Base-by-base conservation (phyloP, 805 yeast genomes). In the Aciculoconidium aculeatum region DNA sequence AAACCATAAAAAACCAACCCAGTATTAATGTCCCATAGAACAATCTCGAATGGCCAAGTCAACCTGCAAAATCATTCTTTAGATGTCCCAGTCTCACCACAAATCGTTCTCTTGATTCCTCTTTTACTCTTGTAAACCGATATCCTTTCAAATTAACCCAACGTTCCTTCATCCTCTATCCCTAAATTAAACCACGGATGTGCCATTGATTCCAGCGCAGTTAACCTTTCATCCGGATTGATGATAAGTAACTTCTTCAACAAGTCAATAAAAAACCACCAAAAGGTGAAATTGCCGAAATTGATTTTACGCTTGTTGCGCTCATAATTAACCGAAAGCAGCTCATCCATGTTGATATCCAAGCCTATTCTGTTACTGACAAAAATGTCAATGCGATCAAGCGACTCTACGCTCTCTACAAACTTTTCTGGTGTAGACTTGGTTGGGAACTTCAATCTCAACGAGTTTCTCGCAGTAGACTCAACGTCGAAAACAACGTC, bases 181-280 rank as follows among this genome's bases (percentile, higher is more conserved):
- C 70, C 70, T 40, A 63, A 49, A 34, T 62, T 60, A 37, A 65
- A 65, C 70, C 70, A 65, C n/a, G 70, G 70, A 41, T 65, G 70
- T 17, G 57, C 53, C 44, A 65, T 45, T 4, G 70, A 69, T 21
- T 63, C 69, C 21, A 43, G 43, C 6, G 70, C 70, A 2, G 58
- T 53, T 27, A 65, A 44, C 28, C 70, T 41, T 18, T 59, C 55
- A 11, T 47, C 39, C 2, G 70, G 70, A 29, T 61, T 51, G 5
- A 65, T 53, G 18, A 61, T 53, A 32, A 65, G 58, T 31, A 65
- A 44, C 35, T 61, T 59, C 17, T 49, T 45, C 15, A 64, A 44
- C 28, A 65, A 46, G 34, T 65, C 70, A 25, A 65, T 58, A 52
- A 87, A 87, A 55, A 71, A 72, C 64, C 73, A 81, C 96, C 96